A percentile compares a stretch with the other conserved stretches of the same genome.
phyloP scores from a whole-genome alignment of 495 filamentous ascomycete genomes.

The Talaromyces stipitatus region DNA sequence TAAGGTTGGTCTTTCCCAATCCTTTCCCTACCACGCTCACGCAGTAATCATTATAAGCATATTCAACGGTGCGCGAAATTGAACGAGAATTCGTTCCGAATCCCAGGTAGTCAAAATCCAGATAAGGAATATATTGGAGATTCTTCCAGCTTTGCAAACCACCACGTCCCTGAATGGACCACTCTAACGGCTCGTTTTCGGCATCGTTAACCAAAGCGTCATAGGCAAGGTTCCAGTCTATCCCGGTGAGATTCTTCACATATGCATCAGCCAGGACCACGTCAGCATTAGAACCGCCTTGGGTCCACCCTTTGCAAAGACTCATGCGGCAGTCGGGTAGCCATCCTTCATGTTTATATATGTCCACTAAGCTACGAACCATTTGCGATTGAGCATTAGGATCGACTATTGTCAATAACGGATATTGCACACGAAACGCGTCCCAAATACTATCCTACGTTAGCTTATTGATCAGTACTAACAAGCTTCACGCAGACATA shows the following conservation, averaged over 20 bases:
- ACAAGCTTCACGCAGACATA: neutral
- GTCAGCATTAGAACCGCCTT: conserved; percentile 60
- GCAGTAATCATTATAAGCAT: conserved; percentile 59
- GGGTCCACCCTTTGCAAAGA: conserved; percentile 54
- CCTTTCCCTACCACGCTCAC: conserved; percentile 46
- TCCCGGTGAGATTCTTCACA: conserved; percentile 27
- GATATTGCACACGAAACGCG: conserved; percentile 11
- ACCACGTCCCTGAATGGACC: conserved; percentile 52
- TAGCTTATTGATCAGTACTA: neutral
- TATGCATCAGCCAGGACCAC: conserved; percentile 8
- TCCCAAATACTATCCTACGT: conserved; percentile 17
- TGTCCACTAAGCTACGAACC: conserved; percentile 42
- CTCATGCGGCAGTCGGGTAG: conserved; percentile 46
- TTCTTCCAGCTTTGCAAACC: conserved; percentile 52
- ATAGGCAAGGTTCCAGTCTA: conserved; percentile 38
- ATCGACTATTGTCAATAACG: conserved; percentile 55
- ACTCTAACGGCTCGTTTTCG: conserved; percentile 54
- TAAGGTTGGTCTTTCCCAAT: conserved; percentile 36
- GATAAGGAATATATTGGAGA: conserved; percentile 51
- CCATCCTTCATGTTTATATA: conserved; percentile 19
- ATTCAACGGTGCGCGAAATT: conserved; percentile 56
- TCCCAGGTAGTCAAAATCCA: conserved; percentile 55
- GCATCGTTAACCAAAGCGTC: conserved; percentile 54
- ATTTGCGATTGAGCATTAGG: conserved; percentile 45
- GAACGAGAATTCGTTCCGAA: conserved; percentile 56